phyloP scores from a whole-genome alignment of 2,329 filamentous ascomycete species.

The Trichothecium sympodiale region DNA sequence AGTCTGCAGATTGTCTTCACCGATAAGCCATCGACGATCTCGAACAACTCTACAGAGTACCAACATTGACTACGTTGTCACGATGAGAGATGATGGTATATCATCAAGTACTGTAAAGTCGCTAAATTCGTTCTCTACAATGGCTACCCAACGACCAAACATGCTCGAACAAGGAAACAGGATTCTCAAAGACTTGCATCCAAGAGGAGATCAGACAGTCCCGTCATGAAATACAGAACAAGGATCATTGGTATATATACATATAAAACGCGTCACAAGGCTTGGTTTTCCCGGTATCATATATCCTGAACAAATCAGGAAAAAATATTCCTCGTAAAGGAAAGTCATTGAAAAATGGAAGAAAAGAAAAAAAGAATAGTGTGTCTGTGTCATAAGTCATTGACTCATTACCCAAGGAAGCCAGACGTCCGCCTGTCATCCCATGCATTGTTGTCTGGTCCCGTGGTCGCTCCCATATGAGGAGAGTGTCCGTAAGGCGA shows the following conservation, averaged over 20 bases:
- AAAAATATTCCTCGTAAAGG: background rate
- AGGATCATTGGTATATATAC: background rate
- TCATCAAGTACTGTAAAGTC: background rate
- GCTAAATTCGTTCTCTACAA: too few species aligned
- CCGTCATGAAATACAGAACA: too few species aligned
- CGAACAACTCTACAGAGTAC: too few species aligned
- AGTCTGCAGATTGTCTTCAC: background rate
- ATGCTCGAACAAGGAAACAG: too few species aligned
- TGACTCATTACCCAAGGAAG: conserved; percentile 6
- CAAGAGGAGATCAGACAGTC: too few species aligned
- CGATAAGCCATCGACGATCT: too few species aligned
- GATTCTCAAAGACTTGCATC: too few species aligned
- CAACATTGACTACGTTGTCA: too few species aligned
- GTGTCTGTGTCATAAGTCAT: background rate
- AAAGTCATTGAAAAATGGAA: conserved; percentile 1
- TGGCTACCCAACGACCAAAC: too few species aligned
- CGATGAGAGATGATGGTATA: too few species aligned
- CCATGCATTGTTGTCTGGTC: conserved; percentile 11
- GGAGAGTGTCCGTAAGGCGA: conserved; percentile 24
- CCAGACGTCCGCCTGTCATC: conserved; percentile 11
- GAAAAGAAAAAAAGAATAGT: conserved; percentile 2
- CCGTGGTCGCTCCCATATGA: conserved; percentile 14
- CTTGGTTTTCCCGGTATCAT: too few species aligned
- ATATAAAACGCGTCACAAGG: conserved; percentile 3
- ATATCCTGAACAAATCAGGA: background rate